Percentiles rank a stretch among this genome's conserved stretches.
Evolutionary conservation across 805 yeast genomes (phyloP).

Genomic region (Candida hungchunana): DNA sequence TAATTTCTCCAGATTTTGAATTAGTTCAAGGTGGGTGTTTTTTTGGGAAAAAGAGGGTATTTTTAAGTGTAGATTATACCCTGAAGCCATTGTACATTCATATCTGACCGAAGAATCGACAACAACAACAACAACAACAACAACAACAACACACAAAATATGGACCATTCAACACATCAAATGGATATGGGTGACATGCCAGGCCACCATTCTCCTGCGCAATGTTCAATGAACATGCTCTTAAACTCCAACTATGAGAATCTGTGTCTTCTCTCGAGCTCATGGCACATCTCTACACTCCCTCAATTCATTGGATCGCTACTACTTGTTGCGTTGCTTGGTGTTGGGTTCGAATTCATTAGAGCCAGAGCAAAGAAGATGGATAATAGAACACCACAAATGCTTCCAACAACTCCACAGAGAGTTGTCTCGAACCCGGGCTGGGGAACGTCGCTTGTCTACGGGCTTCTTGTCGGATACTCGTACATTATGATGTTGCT

Average conservation of each 20-base stretch:
- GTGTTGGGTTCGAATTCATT: constrained; percentile 61
- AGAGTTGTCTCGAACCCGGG: too few relatives aligned
- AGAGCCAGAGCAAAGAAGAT: constrained; percentile 26
- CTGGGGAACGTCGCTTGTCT: constrained; percentile 39
- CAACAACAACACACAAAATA: constrained; percentile 5
- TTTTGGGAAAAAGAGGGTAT: too few relatives aligned
- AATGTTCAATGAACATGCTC: constrained; percentile 65
- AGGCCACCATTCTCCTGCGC: constrained; percentile 23
- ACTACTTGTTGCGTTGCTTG: constrained; percentile 41
- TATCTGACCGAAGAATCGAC: too few relatives aligned
- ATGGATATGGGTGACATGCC: constrained; percentile 21
- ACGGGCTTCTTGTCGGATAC: constrained; percentile 65
- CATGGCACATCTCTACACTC: constrained; percentile 72
- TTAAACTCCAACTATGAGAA: constrained; percentile 77
- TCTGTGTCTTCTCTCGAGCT: constrained; percentile 65
- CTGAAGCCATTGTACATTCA: too few relatives aligned
- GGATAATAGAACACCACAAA: too few relatives aligned
- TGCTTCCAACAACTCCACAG: constrained; percentile 10
- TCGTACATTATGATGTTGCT: constrained; percentile 74
- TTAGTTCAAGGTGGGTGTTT: too few relatives aligned
- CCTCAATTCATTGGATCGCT: constrained; percentile 50
- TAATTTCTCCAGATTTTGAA: too few relatives aligned
- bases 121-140: not conserved
- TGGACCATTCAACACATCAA: constrained; percentile 22
- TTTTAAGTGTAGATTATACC: too few relatives aligned